Base-by-base conservation (phyloP, 2,329 filamentous ascomycete species). In the Hortaea sp. region DNA sequence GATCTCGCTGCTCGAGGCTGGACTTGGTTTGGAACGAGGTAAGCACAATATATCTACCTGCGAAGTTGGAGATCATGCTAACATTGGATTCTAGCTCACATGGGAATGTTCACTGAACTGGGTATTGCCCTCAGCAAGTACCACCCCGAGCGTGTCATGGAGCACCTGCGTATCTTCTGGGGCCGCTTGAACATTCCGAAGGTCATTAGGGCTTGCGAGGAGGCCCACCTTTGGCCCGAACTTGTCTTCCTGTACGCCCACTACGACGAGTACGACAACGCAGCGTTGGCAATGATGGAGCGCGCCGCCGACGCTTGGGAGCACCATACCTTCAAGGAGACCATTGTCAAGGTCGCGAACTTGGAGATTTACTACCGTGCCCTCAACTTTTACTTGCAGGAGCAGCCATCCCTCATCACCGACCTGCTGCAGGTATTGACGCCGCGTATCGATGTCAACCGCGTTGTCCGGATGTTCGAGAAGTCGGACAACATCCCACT, bases 251-350 rank as follows among this genome's bases (percentile, higher is more conserved):
- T 95, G 57, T 97, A 97, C 75, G 88, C 87, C 66, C 92, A 98
- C 70, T 97, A 95, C 62, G 94, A 98, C 56, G 94, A 98, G 65
- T 95, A 85, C 68, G 94, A 98, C 69, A 97, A 98, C 62, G 92
- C 92, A 39, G 88, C 89, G 41, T 77, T 98, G 45, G 88, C 92
- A 12, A 95, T 98, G 73, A 98, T 98, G 79, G 92, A 98, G 74
- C 87, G 88, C 57, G 86, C 92, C 9, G 84, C 94, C 55, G 94
- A 97, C 73, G 89, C 92, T 1, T 98, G 92, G 92, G 94, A 98
- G 67, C 92, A 98, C 71, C 88, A 95, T 66, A 92, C 94, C 42
- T 98, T 98, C 82, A 98, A 98, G 77, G 94, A 98, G 64, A 97
- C 94, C 43, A 77, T 95, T 47, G 82, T 95, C 70, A 98, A 98